Evolutionary conservation across 805 yeast genomes (phyloP), one percentile per base, ranked within the genome.

Genomic region (Barnettozyma wickerhamii): DNA sequence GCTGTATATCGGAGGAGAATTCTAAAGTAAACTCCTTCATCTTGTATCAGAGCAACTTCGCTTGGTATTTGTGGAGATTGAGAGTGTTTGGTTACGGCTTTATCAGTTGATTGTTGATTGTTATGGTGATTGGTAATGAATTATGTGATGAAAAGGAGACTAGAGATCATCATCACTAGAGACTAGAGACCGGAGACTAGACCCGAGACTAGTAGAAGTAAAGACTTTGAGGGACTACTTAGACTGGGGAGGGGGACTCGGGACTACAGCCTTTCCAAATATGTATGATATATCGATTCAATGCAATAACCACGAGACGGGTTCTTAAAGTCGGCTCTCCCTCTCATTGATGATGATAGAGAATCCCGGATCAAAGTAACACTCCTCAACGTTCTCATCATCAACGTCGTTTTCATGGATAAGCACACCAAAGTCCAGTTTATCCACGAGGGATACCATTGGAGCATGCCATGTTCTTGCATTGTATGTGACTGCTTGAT

Each of bases 401-500:
- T 80, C 69, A 6, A 84, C 80, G 1, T 87, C 91, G 49, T 85
- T 86, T 53, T 90, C 97, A 56, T 84, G 84, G 24, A 87, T 81
- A 39, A 89, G 65, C n/a, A 91, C 97, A 3, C 87, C 90, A 64
- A 90, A 91, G 55, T 91, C 96, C 12, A 81, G 64, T 5, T 66
- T 65, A 19, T 74, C 77, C 26, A 80, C 82, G 9, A 88, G 60
- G 2, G 87, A 91, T 18, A 91, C 82, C 98, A 90, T 90, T 4
- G 98, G 97, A 0, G 97, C 95, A 59, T 90, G 98, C 98, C 98
- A 90, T 5, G 82, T 76, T 35, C 70, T 73, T 7, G 74, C 76
- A 0, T 89, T 95, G 59, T 89, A 89, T 0, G 96, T 90, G 4
- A 90, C 88, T 0, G 95, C 85, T 56, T 89, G 96, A 58, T 85